phyloP scores from a whole-genome alignment of 352 stramenopile genomes.

The Phytophthora sansomeana region DNA sequence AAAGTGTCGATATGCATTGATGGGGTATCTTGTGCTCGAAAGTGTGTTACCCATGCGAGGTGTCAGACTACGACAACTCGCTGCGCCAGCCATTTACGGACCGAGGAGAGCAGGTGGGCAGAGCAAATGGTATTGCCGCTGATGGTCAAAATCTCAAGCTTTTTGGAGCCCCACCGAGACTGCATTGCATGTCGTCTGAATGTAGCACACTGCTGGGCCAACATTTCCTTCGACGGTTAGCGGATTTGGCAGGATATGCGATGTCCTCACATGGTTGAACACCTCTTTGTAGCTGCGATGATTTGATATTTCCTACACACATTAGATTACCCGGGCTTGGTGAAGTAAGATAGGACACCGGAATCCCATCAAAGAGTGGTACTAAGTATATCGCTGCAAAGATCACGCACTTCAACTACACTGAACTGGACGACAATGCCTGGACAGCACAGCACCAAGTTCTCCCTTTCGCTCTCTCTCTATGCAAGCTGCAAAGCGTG shows the following conservation, averaged over 20 bases:
- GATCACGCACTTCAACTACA: conserved; percentile 1
- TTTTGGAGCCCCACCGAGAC: too few species aligned
- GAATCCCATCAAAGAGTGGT: neutral
- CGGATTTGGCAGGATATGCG: too few species aligned
- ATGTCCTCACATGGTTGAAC: too few species aligned
- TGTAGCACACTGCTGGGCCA: neutral
- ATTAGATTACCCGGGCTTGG: neutral
- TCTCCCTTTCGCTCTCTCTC: neutral
- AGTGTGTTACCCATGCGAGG: too few species aligned
- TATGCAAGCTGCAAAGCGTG: neutral
- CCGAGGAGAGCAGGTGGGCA: too few species aligned
- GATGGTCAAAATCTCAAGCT: too few species aligned
- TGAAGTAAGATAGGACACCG: neutral
- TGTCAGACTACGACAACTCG: too few species aligned
- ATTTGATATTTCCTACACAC: too few species aligned
- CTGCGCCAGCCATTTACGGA: too few species aligned
- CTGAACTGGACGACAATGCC: neutral
- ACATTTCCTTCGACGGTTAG: neutral
- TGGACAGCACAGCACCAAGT: neutral
- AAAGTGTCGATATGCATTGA: neutral
- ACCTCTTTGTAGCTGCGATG: too few species aligned
- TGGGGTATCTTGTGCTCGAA: too few species aligned
- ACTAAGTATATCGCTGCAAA: neutral
- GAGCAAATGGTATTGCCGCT: too few species aligned
- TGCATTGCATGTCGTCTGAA: neutral